These are phyloP conservation scores for Paracorniculantispora psalliotae DNA, from an alignment of 2,329 filamentous ascomycete species.

Conservation along the genomic window DNA sequence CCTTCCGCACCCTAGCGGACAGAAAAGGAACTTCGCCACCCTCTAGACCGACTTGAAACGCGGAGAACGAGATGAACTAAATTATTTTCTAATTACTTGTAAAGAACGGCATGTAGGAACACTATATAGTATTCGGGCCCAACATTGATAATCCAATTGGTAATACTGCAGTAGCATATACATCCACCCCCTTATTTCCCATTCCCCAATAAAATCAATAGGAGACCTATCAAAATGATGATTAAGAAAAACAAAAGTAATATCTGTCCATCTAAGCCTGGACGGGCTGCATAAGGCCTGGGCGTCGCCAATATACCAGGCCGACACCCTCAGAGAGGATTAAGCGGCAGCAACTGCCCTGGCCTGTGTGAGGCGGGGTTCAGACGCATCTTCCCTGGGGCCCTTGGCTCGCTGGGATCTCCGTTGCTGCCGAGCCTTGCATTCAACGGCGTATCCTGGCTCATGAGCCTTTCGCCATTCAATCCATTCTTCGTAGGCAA, in stretches of 20 bases:
- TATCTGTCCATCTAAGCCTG: background rate
- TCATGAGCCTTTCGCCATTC: conserved; percentile 45
- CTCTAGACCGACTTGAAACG: background rate
- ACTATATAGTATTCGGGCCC: background rate
- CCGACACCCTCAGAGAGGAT: background rate
- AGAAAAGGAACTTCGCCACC: background rate
- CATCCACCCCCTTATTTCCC: background rate
- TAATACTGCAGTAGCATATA: conserved; percentile 1
- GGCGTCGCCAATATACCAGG: too few relatives aligned
- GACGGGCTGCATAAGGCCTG: background rate
- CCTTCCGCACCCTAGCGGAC: background rate
- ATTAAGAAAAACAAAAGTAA: background rate
- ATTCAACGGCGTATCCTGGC: conserved; percentile 43
- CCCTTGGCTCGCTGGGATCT: conserved; percentile 26
- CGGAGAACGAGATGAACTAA: background rate
- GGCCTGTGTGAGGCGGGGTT: background rate
- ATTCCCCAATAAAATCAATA: background rate
- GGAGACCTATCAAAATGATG: background rate
- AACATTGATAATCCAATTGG: conserved; percentile 9
- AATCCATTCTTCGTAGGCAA: conserved; percentile 43
- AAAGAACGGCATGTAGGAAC: background rate
- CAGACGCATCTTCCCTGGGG: background rate
- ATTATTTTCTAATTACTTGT: background rate
- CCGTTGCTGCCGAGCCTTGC: conserved; percentile 39
- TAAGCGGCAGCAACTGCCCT: conserved; percentile 1